Base-by-base conservation (phyloP, 441 rosid genomes). In the Jatropha multifida region DNA sequence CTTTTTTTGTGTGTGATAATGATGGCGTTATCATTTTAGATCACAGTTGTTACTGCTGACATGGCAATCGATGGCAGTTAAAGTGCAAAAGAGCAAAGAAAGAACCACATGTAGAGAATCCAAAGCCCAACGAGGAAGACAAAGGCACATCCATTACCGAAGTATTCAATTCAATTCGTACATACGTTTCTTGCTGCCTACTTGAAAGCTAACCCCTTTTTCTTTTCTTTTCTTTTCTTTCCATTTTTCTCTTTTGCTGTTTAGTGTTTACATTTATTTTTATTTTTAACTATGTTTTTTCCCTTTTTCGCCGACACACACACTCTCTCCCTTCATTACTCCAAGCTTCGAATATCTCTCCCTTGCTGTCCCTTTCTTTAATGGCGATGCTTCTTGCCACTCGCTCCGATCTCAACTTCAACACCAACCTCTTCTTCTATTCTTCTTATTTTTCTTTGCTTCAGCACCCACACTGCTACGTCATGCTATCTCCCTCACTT, bases 291-390 rank as follows among this genome's bases (percentile, higher is more conserved):
- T 14, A 15, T 48, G 7, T 72, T 40, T 20, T 61, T 14, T 9
- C 65, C 54, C 71, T 38, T 77, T 76, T 76, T 79, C 72, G 87
- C 86, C 89, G 86, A 84, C 89, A 86, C 83, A n/a, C 20, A 32
- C 27, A 8, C 11, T 26, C 88, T 74, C 91, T 78, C 78, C 79
- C 91, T 82, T 68, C 82, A 82, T 86, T 48, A 77, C 88, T 84
- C 81, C 62, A 85, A 88, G 85, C 87, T 86, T 82, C 81, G 91
- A 81, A 85, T 90, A 90, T 82, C 78, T 76, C 83, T 56, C 74
- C 26, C 76, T 59, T 13, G 32, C 41, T 71, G 41, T 23, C 56
- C n/a, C 63, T 37, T 32, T 85, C 78, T 84, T 85, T 83, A 86
- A 88, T 86, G 90, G 86, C 85, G 66, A 54, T 82, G 81, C 61